A percentile compares a stretch with the other conserved stretches of the same genome.
Conservation (phyloP, 495 filamentous ascomycete species). For the Penicillium paxilli region DNA sequence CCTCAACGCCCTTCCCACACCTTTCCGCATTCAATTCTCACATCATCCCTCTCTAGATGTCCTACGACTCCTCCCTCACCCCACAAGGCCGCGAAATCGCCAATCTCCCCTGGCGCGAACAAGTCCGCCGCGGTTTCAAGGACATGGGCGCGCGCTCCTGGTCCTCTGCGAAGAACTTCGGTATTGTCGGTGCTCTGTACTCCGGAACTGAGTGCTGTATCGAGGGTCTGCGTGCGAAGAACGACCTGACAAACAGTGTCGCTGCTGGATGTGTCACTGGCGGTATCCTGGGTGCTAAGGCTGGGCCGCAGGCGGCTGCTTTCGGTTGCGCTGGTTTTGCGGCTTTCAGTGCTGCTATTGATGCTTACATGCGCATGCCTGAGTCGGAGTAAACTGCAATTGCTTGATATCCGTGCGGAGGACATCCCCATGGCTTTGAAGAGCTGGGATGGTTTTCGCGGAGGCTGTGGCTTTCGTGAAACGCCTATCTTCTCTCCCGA, state of each 20-base stretch:
- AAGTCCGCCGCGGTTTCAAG: slow-evolving; percentile 80
- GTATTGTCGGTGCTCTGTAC: slow-evolving; percentile 85
- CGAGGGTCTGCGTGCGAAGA: slow-evolving; percentile 87
- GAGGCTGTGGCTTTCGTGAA: background rate
- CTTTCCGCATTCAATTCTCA: slow-evolving; percentile 2
- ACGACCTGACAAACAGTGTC: slow-evolving; percentile 87
- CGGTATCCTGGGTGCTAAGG: slow-evolving; percentile 78
- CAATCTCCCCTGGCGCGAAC: slow-evolving; percentile 76
- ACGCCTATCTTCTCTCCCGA: background rate
- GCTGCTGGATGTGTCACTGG: slow-evolving; percentile 90
- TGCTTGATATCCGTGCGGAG: too few species aligned
- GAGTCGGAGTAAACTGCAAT: slow-evolving; percentile 19
- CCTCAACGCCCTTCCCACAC: background rate
- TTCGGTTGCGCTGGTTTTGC: slow-evolving; percentile 93
- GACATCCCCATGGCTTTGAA: too few species aligned
- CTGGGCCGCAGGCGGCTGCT: slow-evolving; percentile 86
- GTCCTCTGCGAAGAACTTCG: slow-evolving; percentile 93
- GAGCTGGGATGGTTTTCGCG: background rate
- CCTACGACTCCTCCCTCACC: slow-evolving; percentile 80
- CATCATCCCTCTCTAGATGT: slow-evolving; percentile 60
- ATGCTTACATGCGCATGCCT: slow-evolving; percentile 80
- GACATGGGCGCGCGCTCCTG: slow-evolving; percentile 88
- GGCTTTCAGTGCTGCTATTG: slow-evolving; percentile 92
- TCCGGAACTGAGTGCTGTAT: slow-evolving; percentile 93
- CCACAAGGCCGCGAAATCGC: slow-evolving; percentile 62